Evolutionary conservation across 1,139 yeast genomes (phyloP), one percentile per base, ranked within the genome.

Genomic region (Protomyces macrosporus): DNA sequence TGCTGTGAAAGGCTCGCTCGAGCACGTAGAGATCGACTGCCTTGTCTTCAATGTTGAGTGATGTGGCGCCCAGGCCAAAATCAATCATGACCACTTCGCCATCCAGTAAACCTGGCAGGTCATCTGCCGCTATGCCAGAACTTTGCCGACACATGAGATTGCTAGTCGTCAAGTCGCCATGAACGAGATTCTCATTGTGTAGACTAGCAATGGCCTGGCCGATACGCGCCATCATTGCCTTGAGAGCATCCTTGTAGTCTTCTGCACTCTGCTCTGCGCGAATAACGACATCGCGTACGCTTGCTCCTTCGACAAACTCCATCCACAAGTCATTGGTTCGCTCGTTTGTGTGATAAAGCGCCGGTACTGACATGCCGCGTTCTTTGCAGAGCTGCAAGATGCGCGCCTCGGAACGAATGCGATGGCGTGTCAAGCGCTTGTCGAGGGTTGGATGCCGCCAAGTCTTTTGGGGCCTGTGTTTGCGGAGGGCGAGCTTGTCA

Each of bases 11-110:
- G 0, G 99, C 98, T 70, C 98, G 79, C 74, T 95, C 98, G 67
- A 95, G 77, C 7, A 95, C 98, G 71, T 93, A 95, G 66, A 95
- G 75, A 74, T 95, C 99, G 14, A 95, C 98, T 1, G 98, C 98
- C 73, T 90, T 90, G 72, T 93, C 98, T 71, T 95, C 98, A 0
- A 88, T 82, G 67, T 90, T 73, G 0, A 83, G 82, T 0, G 96
- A 85, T 65, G 85, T 85, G n/a, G 90, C 84, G 4, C 88, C 84
- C 23, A 95, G 79, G 0, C 99, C 99, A 75, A 95, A 93, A 72
- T 95, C 99, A 66, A 95, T 95, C 71, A 93, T 76, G 52, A 80
- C 82, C 0, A 96, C 55, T 57, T 65, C 30, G 64, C 60, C 12
- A 60, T 60, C 34, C 68, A 69, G 55, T 10, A 55, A 61, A n/a